Base-by-base conservation (phyloP, 1,284 basidiomycete species). In the Cryptococcus sp. region DNA sequence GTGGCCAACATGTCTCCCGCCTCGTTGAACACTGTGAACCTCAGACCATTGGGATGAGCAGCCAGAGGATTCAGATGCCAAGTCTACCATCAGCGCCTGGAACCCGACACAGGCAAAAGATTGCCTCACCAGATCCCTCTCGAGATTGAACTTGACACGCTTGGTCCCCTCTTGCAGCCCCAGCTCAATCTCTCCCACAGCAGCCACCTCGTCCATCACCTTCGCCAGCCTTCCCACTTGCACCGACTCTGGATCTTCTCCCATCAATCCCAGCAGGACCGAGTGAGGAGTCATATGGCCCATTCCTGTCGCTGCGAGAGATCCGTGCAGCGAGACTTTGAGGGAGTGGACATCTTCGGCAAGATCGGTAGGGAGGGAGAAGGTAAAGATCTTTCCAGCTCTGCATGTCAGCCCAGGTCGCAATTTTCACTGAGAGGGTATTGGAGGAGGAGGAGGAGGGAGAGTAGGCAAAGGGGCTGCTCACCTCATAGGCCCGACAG, bases 211-310 rank as follows among this genome's bases (percentile, higher is more conserved):
- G 35, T 62, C 59, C 55, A 61, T 39, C 47, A 68, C 53, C 34
- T 53, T 52, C 5, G 53, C 56, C 25, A 64, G 49, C 12, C 66
- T 37, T n/a, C 64, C 57, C 53, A 54, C 72, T 48, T 66, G 60
- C 41, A 68, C 64, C 3, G 51, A 60, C 51, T 69, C 65, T 16
- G 69, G 68, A 47, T 75, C 65, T 50, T 61, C 66, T 75, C 86
- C 90, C 79, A 94, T 89, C 24, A 95, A 77, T 10, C 92, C 92
- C 22, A 94, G 81, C 35, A 95, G 79, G 55, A 97, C 83, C 2
- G 92, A 91, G 71, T 94, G 87, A 0, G 92, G 92, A 0, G 92
- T 95, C 74, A 93, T 88, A 71, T 95, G 93, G 1, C 90, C 91
- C 62, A 63, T 56, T 0, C 92, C 91, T 77, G 73, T 69, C 9